A percentile compares a stretch with the other conserved stretches of the same genome.
These are phyloP conservation scores for Fusarium chlamydosporum DNA, from an alignment of 2,329 filamentous ascomycete genomes.

Conservation along the genomic window DNA sequence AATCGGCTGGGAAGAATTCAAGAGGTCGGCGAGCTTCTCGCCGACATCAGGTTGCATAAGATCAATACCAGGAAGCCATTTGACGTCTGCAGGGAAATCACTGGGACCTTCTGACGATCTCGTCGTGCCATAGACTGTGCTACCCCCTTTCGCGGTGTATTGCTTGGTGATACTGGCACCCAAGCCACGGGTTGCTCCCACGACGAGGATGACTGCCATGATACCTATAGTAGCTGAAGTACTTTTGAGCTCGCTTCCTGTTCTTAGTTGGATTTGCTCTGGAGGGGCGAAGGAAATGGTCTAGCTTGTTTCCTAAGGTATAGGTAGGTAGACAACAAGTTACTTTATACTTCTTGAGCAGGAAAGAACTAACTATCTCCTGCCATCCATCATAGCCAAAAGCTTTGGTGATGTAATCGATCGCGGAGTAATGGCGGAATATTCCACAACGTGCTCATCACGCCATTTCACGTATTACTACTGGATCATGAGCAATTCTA, in stretches of 20 bases:
- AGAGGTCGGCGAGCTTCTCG: slow-evolving; percentile 61
- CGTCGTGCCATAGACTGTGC: slow-evolving; percentile 72
- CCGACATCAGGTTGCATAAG: slow-evolving; percentile 65
- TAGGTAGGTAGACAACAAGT: neutral
- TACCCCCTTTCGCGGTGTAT: slow-evolving; percentile 65
- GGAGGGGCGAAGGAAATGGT: neutral
- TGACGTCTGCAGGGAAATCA: slow-evolving; percentile 60
- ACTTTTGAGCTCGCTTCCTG: neutral
- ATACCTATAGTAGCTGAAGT: slow-evolving; percentile 11
- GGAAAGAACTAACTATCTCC: slow-evolving; percentile 4
- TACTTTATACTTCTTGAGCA: slow-evolving; percentile 3
- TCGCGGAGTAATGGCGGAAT: slow-evolving; percentile 29
- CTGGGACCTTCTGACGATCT: slow-evolving; percentile 63
- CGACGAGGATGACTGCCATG: slow-evolving; percentile 69
- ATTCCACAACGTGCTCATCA: slow-evolving; percentile 10
- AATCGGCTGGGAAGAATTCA: slow-evolving; percentile 58
- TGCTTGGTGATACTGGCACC: slow-evolving; percentile 72
- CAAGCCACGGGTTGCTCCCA: slow-evolving; percentile 78
- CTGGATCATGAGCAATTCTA: slow-evolving; percentile 4
- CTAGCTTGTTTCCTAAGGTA: neutral
- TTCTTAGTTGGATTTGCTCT: neutral
- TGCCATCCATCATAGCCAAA: slow-evolving; percentile 3
- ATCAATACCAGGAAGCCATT: slow-evolving; percentile 73
- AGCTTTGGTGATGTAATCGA: slow-evolving; percentile 44
- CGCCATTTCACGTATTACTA: slow-evolving; percentile 16